A percentile compares a stretch with the other conserved stretches of the same genome.
These are phyloP conservation scores for Cutaneotrichosporon arboriforme DNA, from an alignment of 1,284 basidiomycete genomes.

Conservation along the genomic window DNA sequence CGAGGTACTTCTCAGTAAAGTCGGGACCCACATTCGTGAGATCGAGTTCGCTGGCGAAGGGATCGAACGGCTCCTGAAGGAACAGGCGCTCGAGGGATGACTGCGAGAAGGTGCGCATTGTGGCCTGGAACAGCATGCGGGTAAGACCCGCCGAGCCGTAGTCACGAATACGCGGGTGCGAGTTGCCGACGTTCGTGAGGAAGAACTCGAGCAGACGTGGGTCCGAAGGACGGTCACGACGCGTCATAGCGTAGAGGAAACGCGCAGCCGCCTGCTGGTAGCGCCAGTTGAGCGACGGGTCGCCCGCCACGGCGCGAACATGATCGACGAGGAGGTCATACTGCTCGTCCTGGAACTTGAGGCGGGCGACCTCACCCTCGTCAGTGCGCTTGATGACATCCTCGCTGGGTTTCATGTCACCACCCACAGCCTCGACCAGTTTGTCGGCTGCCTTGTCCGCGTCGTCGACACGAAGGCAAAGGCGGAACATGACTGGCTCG, in stretches of 20 bases:
- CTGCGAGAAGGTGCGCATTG: slow-evolving; percentile 73
- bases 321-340: slow-evolving; percentile 50
- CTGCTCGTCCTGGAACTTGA: slow-evolving; percentile 43
- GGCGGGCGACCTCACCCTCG: slow-evolving; percentile 27
- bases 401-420: slow-evolving; percentile 20
- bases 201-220: slow-evolving; percentile 65
- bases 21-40: slow-evolving; percentile 46
- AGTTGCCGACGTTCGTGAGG: slow-evolving; percentile 63
- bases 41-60: slow-evolving; percentile 57
- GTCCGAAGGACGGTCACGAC: slow-evolving; percentile 67
- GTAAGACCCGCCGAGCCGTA: slow-evolving; percentile 67
- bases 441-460: slow-evolving; percentile 32
- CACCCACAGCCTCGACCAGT: slow-evolving; percentile 20
- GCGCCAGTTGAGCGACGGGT: slow-evolving; percentile 65
- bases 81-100: slow-evolving; percentile 62
- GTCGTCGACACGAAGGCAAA: slow-evolving; percentile 23
- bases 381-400: slow-evolving; percentile 38
- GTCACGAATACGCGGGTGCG: slow-evolving; percentile 72
- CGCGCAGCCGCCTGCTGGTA: slow-evolving; percentile 74
- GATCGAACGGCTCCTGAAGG: slow-evolving; percentile 72
- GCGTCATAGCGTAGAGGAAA: slow-evolving; percentile 66
- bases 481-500: slow-evolving; percentile 37
- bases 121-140: slow-evolving; percentile 69
- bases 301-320: slow-evolving; percentile 63
- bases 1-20: slow-evolving; percentile 57